Base-by-base conservation (phyloP, 75 land plant genomes). In the Cryptomeria japonica region DNA sequence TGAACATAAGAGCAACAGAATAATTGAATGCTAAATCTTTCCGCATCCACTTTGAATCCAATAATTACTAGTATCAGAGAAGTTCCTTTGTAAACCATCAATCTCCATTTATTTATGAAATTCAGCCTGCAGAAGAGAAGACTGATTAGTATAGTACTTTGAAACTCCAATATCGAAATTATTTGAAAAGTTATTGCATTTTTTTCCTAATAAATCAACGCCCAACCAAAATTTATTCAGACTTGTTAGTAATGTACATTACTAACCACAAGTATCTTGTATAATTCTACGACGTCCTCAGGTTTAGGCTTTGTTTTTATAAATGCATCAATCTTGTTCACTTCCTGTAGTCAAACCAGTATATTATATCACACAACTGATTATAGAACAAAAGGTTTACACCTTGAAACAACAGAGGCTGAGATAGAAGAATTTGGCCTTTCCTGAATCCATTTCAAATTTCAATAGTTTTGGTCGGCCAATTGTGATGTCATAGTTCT, bases 401-500 rank as follows among this genome's bases (percentile, higher is more conserved):
- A 22, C 19, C 38, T 41, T 39, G 8, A 22, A 38, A 80, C 22
- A 3, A 9, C 2, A 10, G 0, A 53, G 36, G 53, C 13, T 16
- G 1, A 53, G 2, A 49, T 14, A 86, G 15, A 19, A 84, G 37
- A 3, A 18, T 32, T 37, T 37, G 76, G 16, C 64, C 53, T 49
- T 91, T 93, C 97, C 98, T 94, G 91, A 88, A 96, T 92, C 98
- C 98, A 96, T 84, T 86, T 88, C 37, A 91, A 86, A 96, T 84
- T 86, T 88, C 37, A 91, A 86, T 31, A 96, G 88, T 70, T 93
- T 95, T 34, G 98, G 97, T 89, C 94, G 91, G 82, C 95, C 97
- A 83, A 83, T 89, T 32, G 92, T 93, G 72, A 95, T 92, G 89
- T 96, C 94, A 90, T 91, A 92, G 25, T 91, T 88, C 88, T 93